Evolutionary conservation across 1,284 basidiomycete species (phyloP).

Genomic region (Rhizopogon hawkerae): DNA sequence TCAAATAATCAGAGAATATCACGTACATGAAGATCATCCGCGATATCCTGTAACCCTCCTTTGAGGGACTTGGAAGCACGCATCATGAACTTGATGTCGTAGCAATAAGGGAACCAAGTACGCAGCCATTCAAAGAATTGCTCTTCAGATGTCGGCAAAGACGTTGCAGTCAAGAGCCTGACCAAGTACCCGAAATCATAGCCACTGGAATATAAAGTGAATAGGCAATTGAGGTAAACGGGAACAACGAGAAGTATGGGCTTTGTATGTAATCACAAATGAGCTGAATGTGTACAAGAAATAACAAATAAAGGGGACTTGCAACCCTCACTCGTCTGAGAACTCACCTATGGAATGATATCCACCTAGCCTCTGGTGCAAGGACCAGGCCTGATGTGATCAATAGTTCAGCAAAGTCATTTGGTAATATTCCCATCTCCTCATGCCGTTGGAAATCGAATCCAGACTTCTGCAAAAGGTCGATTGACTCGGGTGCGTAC

Average conservation of each 20-base stretch:
- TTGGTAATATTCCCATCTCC: constrained; percentile 86
- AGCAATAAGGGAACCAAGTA: constrained; percentile 95
- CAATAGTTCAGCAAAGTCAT: constrained; percentile 95
- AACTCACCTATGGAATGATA: constrained; percentile 92
- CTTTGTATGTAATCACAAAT: not conserved
- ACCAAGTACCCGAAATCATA: constrained; percentile 99
- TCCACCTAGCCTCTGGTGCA: constrained; percentile 88
- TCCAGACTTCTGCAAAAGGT: constrained; percentile 89
- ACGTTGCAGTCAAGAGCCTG: constrained; percentile 85
- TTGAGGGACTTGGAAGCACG: constrained; percentile 82
- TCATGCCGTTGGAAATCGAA: constrained; percentile 94
- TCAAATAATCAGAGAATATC: constrained; percentile 9
- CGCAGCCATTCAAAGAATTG: constrained; percentile 84
- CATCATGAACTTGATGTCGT: constrained; percentile 98
- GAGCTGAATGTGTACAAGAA: not conserved
- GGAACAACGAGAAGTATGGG: not conserved
- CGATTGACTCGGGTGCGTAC: constrained; percentile 96
- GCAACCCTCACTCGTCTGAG: not conserved
- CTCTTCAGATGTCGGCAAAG: constrained; percentile 83
- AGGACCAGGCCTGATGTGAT: constrained; percentile 94
- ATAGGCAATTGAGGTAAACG: constrained; percentile 8
- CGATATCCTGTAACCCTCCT: constrained; percentile 93
- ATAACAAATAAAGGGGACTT: not conserved
- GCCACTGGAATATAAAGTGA: constrained; percentile 49
- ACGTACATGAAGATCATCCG: constrained; percentile 80